phyloP scores from a whole-genome alignment of 352 stramenopile genomes.

The Phytophthora crassamura region DNA sequence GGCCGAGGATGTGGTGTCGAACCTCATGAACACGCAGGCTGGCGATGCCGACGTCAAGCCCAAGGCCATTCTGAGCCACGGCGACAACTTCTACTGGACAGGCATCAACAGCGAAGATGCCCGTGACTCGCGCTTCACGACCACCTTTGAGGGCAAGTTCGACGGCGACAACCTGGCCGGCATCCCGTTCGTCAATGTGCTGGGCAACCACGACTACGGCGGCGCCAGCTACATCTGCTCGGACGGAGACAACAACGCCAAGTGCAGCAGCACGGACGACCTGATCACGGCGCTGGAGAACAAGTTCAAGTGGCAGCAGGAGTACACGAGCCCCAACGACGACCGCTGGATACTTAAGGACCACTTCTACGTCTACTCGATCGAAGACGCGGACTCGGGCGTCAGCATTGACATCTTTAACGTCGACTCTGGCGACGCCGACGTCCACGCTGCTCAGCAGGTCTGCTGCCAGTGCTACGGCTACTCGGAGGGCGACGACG shows the following conservation, averaged over 20 bases:
- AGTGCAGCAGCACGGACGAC: conserved; percentile 41
- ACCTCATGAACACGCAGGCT: conserved; percentile 68
- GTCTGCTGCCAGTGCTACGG: conserved; percentile 77
- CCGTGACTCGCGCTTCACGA: conserved; percentile 59
- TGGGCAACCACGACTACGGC: conserved; percentile 80
- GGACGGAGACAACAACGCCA: conserved; percentile 32
- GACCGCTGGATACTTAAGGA: conserved; percentile 64
- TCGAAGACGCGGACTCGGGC: conserved; percentile 43
- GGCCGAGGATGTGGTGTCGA: conserved; percentile 69
- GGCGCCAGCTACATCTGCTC: conserved; percentile 67
- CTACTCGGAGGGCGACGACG: conserved; percentile 52
- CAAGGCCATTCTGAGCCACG: conserved; percentile 68
- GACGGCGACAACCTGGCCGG: conserved; percentile 48
- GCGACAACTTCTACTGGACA: no score
- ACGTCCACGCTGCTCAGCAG: conserved; percentile 57
- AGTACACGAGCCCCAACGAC: conserved; percentile 64
- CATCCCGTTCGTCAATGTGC: conserved; percentile 68
- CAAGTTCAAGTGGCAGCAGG: conserved; percentile 61
- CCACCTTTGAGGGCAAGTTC: conserved; percentile 70
- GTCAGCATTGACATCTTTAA: conserved; percentile 79
- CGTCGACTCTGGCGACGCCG: conserved; percentile 64
- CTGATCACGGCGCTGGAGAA: conserved; percentile 42
- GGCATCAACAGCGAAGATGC: conserved; percentile 57
- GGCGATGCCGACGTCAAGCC: conserved; percentile 49
- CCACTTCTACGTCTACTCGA: conserved; percentile 65